Conservation (phyloP, 1,284 basidiomycete genomes). For the Pseudozyma hubeiensis region DNA sequence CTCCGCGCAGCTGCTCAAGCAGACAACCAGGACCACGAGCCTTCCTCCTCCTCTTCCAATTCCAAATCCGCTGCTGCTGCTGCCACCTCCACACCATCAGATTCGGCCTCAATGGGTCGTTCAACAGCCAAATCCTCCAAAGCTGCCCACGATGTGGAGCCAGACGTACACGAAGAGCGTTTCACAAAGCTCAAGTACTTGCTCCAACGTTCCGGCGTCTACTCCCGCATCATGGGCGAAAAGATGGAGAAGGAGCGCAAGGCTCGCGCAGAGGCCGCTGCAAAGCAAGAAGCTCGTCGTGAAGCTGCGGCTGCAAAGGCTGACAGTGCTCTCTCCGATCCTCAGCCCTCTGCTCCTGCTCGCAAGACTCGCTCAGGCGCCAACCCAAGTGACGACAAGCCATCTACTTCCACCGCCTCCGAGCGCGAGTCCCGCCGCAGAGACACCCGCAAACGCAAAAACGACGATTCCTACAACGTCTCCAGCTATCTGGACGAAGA, state of each 20-base stretch:
- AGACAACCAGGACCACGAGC: slow-evolving; percentile 27
- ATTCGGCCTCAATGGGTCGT: slow-evolving; percentile 35
- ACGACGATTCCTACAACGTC: slow-evolving; percentile 42
- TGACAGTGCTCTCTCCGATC: slow-evolving; percentile 10
- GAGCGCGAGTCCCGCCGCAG: slow-evolving; percentile 23
- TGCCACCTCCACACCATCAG: slow-evolving; percentile 6
- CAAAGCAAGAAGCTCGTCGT: slow-evolving; percentile 33
- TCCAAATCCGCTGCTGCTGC: slow-evolving; percentile 13
- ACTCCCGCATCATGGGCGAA: slow-evolving; percentile 66
- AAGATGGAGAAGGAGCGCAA: slow-evolving; percentile 59
- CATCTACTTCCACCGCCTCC: slow-evolving; percentile 14
- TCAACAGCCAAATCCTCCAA: slow-evolving; percentile 1
- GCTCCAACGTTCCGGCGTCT: slow-evolving; percentile 62
- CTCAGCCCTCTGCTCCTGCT: slow-evolving; percentile 24
- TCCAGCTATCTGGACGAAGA: slow-evolving; percentile 52
- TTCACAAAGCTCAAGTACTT: slow-evolving; percentile 62
- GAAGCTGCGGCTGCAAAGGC: slow-evolving; percentile 21
- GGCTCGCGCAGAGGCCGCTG: slow-evolving; percentile 36
- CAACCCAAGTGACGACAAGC: slow-evolving; percentile 17
- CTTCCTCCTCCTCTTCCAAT: slow-evolving; percentile 4
- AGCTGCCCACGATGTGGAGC: slow-evolving; percentile 35
- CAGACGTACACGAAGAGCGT: slow-evolving; percentile 48
- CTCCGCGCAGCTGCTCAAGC: slow-evolving; percentile 42
- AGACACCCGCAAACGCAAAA: slow-evolving; percentile 44
- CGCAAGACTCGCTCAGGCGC: slow-evolving; percentile 38